Evolutionary conservation across 257 asterid genomes (phyloP).

Genomic region (Solanum clarkiae): DNA sequence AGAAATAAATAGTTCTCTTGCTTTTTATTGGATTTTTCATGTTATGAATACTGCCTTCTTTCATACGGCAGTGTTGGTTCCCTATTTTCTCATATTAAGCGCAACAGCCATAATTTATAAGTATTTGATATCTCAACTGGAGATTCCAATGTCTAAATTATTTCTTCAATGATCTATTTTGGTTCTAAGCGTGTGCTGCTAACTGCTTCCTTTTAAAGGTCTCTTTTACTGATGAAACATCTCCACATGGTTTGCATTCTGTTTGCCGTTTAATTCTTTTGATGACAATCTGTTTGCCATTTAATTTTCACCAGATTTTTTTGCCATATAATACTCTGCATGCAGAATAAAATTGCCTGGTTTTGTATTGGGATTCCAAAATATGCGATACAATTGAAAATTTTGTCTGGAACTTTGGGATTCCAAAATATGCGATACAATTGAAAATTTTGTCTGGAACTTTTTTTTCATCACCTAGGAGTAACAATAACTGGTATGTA

Average conservation of each 20-base stretch:
- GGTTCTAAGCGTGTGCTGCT: not conserved
- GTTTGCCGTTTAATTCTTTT: too few relatives aligned
- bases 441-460: not conserved
- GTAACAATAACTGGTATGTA: not conserved
- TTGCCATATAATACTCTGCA: not conserved
- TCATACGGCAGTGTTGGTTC: not conserved
- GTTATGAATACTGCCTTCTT: not conserved
- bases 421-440: not conserved
- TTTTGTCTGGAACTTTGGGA: not conserved
- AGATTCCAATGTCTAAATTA: not conserved
- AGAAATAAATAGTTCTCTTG: not conserved
- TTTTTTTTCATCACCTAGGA: not conserved
- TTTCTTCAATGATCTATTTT: not conserved
- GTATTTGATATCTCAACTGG: not conserved
- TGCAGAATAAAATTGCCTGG: not conserved
- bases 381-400: not conserved
- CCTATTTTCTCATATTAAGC: not conserved
- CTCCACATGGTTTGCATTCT: not conserved
- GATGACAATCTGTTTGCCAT: not conserved
- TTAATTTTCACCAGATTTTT: not conserved
- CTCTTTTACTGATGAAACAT: not conserved
- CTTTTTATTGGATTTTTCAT: not conserved
- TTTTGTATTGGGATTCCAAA: not conserved
- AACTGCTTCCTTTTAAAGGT: not conserved
- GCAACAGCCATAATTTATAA: not conserved